Evolutionary conservation across 768 basidiomycete species (phyloP), one percentile per base, ranked within the genome.

Genomic region (Mycena albidolilacea): DNA sequence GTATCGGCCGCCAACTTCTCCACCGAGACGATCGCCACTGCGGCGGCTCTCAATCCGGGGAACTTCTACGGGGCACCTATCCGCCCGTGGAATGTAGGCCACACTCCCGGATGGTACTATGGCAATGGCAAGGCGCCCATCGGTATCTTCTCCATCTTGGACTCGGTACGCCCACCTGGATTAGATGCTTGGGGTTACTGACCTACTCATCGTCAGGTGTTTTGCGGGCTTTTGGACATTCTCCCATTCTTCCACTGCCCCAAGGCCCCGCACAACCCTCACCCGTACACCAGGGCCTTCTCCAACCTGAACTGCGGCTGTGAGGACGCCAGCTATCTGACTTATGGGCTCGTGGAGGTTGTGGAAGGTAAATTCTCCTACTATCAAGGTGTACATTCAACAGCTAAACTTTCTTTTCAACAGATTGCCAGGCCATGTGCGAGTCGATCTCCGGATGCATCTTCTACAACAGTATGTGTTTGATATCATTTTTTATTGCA

Each of bases 101-200:
- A 37, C 54, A 19, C 57, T 44, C 70, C 70, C 38, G 70, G 70
- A n/a, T 71, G 70, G 70, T 71, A 71, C 64, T 71, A 65, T 39
- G 70, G 70, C 23, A 65, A 57, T 17, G 43, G 48, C 43, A 35
- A 2, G 4, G 10, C 41, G 23, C 50, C 55, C 17, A 43, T 48
- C 30, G 64, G 65, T 23, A 39, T 54, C 63, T 14, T n/a, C 37
- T 62, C 37, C 61, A 30, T 62, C n/a, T 30, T 62, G 61, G 44
- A 43, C 21, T 37, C 37, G 61, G 61, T 62, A 46, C 38, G 30
- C 37, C 17, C 14, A 54, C 52, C n/a, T 54, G 7, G 19, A 54
- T 54, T 54, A 7, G 21, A 54, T 54, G 52, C 52, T 4, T 21
- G n/a, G 52, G 52, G n/a, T 54, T 59, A 38, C 38, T 37, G 37